Evolutionary conservation across 352 stramenopile species (phyloP).

Genomic region (Globisporangium lucens): DNA sequence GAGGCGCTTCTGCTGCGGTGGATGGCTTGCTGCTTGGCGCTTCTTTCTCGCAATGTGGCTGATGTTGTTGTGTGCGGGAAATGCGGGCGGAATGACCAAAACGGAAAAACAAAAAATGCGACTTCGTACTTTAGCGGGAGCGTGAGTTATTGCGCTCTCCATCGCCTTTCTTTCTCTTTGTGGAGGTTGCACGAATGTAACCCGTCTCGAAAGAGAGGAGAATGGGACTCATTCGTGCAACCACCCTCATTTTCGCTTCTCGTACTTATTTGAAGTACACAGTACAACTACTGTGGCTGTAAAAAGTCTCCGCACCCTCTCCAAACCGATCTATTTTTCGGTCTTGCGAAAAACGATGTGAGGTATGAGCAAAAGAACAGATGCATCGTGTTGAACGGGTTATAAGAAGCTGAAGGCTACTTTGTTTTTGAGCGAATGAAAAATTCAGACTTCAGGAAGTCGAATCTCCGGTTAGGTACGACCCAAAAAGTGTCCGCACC

Average conservation of each 20-base stretch:
- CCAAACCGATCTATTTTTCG: too few species aligned
- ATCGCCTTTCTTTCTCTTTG: conserved; percentile 2
- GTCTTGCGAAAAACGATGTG: too few species aligned
- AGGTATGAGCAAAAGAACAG: too few species aligned
- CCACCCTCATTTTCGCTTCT: neutral
- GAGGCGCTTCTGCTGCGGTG: neutral
- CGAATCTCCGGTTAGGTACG: too few species aligned
- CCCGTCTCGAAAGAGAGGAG: neutral
- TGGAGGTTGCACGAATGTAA: neutral
- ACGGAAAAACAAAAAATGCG: neutral
- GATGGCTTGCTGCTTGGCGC: neutral
- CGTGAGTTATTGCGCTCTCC: neutral
- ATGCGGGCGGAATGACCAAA: neutral
- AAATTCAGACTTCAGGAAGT: too few species aligned
- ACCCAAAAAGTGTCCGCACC: too few species aligned
- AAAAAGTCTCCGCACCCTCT: too few species aligned
- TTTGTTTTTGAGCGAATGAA: too few species aligned
- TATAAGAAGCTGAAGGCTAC: too few species aligned
- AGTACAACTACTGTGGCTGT: too few species aligned
- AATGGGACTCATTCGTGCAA: neutral
- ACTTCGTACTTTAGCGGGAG: neutral
- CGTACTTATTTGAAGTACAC: neutral
- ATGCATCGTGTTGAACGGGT: too few species aligned
- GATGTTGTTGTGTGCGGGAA: neutral
- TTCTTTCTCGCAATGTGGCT: neutral